Evolutionary conservation across 148 eudicot genomes (phyloP), one percentile per base, ranked within the genome.

Genomic region (Euryodendron excelsum): DNA sequence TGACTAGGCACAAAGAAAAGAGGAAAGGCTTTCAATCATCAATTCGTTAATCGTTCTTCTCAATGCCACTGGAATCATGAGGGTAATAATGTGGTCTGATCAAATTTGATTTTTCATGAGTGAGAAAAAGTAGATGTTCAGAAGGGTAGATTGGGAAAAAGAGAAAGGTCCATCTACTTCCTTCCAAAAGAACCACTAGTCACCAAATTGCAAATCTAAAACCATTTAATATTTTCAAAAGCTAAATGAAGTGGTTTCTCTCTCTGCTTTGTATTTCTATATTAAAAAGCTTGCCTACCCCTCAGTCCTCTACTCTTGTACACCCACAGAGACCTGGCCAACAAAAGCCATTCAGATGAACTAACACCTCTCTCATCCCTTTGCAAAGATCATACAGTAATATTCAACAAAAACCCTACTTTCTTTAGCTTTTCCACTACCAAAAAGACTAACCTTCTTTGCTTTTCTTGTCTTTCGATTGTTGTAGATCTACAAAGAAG

Each of bases 381-480:
- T 34, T 33, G 11, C 72, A 37, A 68, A 28, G 66, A 62, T 28
- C 34, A 62, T 15, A 18, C 30, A 55, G 21, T 56, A 3, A 62
- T 17, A 39, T 14, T 36, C 65, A 62, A 59, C 79, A 83, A 83
- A 83, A 59, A 45, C 48, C 86, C 80, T 50, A 79, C 83, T 81
- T 86, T 75, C 67, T 48, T 77, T 37, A 21, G 39, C 58, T 79
- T 84, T 73, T 61, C 73, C 69, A 14, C 27, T 59, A 23, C 74
- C 58, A 28, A 76, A 72, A 77, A 50, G 63, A 68, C 36, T 70
- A 67, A 82, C 66, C 17, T 56, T 50, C 69, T 74, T 79, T 68
- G 18, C 73, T 68, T 78, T 76, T 80, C 53, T 78, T 62, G 58
- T 68, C 72, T 60, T 78, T 80, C 73, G 70, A 80, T 85, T 85